Evolutionary conservation across 1,139 yeast species (phyloP), one percentile per base, ranked within the genome.

Genomic region (Taphrina wiesneri): DNA sequence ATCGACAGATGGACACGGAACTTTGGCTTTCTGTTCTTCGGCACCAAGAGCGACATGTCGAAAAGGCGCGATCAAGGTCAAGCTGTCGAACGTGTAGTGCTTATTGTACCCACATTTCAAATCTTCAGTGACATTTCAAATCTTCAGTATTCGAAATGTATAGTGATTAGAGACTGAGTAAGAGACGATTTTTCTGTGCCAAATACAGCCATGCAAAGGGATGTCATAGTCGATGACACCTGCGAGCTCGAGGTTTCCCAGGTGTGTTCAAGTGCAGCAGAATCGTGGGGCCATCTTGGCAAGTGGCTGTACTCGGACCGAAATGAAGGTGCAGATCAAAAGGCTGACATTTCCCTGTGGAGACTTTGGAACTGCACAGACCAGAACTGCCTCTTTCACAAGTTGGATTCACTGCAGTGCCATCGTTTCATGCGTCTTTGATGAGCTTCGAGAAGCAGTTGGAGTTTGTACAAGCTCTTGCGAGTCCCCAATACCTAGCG

Each of bases 401-500:
- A 21, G 23, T 15, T 5, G 15, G 34, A 56, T 17, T 19, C 19
- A 15, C 45, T 5, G 11, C 28, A 13, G 9, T 7, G n/a, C 4
- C 19, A 39, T 41, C 7, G 3, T 7, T 9, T 15, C 21, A 45
- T 45, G 36, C 7, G 19, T 28, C 7, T 25, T 9, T 3, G 49
- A 49, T 36, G 63, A 41, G 64, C 23, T 63, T 66, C 36, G 68
- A 66, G 23, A 39, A 54, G 47, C 68, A 66, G n/a, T 49, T 65
- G 25, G 60, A 80, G 81, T 89, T 88, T 75, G 90, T 88, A 5
- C 96, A 88, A 75, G 85, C 92, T n/a, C 79, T 88, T 60, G 85
- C 92, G 21, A 89, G 88, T 74, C 86, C 90, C 52, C 91, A 85
- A 75, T 88, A 89, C 72, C 78, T 89, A 67, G 85, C 86, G 72